A percentile compares a stretch with the other conserved stretches of the same genome.
phyloP scores from a whole-genome alignment of 2,329 filamentous ascomycete species.

The Aureobasidium sp. region DNA sequence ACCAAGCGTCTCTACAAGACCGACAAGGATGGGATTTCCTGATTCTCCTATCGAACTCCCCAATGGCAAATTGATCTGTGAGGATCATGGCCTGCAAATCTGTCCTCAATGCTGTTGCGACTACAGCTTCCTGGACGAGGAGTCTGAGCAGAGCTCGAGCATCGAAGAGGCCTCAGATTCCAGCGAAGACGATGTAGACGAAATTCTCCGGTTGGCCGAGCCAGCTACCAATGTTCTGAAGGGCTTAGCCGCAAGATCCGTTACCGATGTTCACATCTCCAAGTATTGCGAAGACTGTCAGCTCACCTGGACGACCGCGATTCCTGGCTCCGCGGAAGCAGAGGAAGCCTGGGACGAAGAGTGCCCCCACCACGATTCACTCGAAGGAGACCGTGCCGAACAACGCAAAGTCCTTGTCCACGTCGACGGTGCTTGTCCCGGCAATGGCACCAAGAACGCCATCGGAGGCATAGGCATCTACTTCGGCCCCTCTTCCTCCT shows the following conservation, averaged over 20 bases:
- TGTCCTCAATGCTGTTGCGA: neutral
- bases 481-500: neutral
- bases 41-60: neutral
- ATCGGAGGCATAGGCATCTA: neutral
- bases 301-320: neutral
- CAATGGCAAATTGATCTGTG: neutral
- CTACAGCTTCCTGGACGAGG: neutral
- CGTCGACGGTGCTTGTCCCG: neutral
- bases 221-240: neutral
- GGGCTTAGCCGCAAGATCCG: neutral
- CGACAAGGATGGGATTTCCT: neutral
- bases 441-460: neutral
- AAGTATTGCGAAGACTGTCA: neutral
- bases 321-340: neutral
- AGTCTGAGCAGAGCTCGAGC: neutral
- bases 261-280: neutral
- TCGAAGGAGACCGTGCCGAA: neutral
- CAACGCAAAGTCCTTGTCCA: neutral
- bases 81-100: neutral
- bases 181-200: neutral
- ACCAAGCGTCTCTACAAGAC: neutral
- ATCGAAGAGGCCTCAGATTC: neutral
- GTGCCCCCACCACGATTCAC: neutral
- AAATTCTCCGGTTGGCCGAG: neutral
- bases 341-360: neutral